Evolutionary conservation across 352 stramenopile genomes (phyloP).

Genomic region (Pythium dissotocum): DNA sequence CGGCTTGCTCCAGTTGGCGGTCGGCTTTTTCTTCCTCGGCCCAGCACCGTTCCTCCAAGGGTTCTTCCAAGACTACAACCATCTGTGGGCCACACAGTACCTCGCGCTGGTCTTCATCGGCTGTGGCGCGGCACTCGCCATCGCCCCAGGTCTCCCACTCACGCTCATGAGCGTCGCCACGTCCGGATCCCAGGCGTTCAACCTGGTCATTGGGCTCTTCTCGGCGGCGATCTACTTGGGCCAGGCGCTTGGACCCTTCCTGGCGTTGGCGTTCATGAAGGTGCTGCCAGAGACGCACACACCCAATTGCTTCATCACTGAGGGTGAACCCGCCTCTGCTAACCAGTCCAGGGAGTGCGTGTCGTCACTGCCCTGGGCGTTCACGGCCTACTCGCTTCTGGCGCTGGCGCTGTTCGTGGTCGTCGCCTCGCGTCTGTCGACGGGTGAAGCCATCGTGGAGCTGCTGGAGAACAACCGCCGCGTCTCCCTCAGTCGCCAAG

Average conservation of each 20-base stretch:
- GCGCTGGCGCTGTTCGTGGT: slow-evolving; percentile 36
- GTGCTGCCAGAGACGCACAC: slow-evolving; percentile 43
- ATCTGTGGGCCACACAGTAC: slow-evolving; percentile 54
- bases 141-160: slow-evolving; percentile 59
- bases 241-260: slow-evolving; percentile 58
- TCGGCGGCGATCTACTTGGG: slow-evolving; percentile 67
- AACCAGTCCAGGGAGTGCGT: slow-evolving; percentile 35
- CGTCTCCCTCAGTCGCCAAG: slow-evolving; percentile 51
- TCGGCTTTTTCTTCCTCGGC: slow-evolving; percentile 64
- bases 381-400: slow-evolving; percentile 50
- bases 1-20: slow-evolving; percentile 43
- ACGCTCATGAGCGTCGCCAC: slow-evolving; percentile 54
- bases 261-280: slow-evolving; percentile 51
- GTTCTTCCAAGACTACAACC: slow-evolving; percentile 39
- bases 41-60: slow-evolving; percentile 52
- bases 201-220: slow-evolving; percentile 72
- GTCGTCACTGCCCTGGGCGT: slow-evolving; percentile 65
- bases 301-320: slow-evolving; percentile 40
- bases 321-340: slow-evolving; percentile 10
- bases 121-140: slow-evolving; percentile 54
- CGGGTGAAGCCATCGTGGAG: slow-evolving; percentile 33
- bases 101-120: slow-evolving; percentile 56
- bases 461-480: slow-evolving; percentile 42
- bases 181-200: slow-evolving; percentile 41
- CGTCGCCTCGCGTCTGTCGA: slow-evolving; percentile 38